A percentile compares a stretch with the other conserved stretches of the same genome.
These are phyloP conservation scores for Daldinia caldariorum DNA, from an alignment of 495 filamentous ascomycete species.

Conservation along the genomic window DNA sequence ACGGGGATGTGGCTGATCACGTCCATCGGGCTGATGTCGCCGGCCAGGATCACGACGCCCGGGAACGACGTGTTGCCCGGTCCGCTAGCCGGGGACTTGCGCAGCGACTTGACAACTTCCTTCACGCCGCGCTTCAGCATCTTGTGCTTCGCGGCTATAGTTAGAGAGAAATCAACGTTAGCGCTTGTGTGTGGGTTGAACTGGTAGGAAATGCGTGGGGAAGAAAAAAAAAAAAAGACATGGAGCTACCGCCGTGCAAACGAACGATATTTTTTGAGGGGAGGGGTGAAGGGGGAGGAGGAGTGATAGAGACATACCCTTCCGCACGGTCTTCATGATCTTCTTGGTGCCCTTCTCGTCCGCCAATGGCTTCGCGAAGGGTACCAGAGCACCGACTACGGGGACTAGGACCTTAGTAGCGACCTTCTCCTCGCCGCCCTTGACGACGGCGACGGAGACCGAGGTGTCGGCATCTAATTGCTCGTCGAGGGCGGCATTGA, in stretches of 20 bases:
- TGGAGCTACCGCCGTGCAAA: not conserved
- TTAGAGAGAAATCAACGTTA: constrained; percentile 28
- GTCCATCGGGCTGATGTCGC: constrained; percentile 96
- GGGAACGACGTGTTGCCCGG: constrained; percentile 62
- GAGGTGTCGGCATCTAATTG: constrained; percentile 43
- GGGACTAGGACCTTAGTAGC: constrained; percentile 60
- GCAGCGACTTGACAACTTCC: constrained; percentile 96
- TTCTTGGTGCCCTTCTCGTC: constrained; percentile 94
- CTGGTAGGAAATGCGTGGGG: not conserved
- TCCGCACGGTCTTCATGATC: constrained; percentile 90
- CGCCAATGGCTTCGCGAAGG: constrained; percentile 91
- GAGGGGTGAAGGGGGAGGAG: no score
- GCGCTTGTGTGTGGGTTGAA: constrained; percentile 10
- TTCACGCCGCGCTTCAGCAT: constrained; percentile 96
- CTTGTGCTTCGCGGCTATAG: constrained; percentile 86
- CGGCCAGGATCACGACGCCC: constrained; percentile 89
- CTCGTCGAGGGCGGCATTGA: constrained; percentile 63
- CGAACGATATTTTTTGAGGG: not conserved
- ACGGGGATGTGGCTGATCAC: constrained; percentile 97
- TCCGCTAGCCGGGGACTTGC: constrained; percentile 77
- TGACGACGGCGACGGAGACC: constrained; percentile 49
- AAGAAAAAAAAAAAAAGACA: not conserved
- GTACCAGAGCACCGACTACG: constrained; percentile 79
- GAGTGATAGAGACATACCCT: constrained; percentile 73
- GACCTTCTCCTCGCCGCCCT: constrained; percentile 55